Percentiles rank a stretch among this genome's conserved stretches.
Conservation (phyloP, 768 basidiomycete species). For the Pleurotus giganteus region DNA sequence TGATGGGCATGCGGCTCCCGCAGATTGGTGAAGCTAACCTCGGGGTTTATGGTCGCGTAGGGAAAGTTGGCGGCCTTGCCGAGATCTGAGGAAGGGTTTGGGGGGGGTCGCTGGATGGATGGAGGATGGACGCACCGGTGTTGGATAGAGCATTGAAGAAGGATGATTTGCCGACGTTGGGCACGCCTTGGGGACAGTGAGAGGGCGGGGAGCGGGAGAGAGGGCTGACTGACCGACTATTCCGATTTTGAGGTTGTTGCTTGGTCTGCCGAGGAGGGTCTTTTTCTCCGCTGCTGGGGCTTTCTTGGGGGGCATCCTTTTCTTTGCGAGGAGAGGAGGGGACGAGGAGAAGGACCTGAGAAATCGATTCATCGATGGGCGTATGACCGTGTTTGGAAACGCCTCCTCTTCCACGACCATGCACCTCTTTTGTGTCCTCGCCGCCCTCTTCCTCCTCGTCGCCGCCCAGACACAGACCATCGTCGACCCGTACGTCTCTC, state of each 20-base stretch:
- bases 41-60: conserved; percentile 91
- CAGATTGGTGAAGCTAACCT: conserved; percentile 32
- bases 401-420: not conserved
- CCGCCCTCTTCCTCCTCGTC: conserved; percentile 9
- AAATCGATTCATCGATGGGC: conserved; percentile 17
- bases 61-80: conserved; percentile 98
- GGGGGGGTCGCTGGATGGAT: not conserved
- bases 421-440: conserved; percentile 14
- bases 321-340: conserved; percentile 40
- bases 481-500: conserved; percentile 43
- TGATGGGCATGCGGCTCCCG: not conserved
- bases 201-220: conserved; percentile 39
- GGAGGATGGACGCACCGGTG: conserved; percentile 58
- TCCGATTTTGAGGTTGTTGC: conserved; percentile 98
- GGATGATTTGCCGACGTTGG: conserved; percentile 98
- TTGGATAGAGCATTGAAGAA: conserved; percentile 97
- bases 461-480: conserved; percentile 49
- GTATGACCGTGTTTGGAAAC: not conserved
- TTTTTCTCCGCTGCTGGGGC: conserved; percentile 77
- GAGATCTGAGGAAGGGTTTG: conserved; percentile 51
- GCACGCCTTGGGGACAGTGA: conserved; percentile 57
- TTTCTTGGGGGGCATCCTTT: conserved; percentile 92
- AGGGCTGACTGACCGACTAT: conserved; percentile 78
- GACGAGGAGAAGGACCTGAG: conserved; percentile 36
- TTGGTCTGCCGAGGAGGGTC: conserved; percentile 81